These are phyloP conservation scores for Leishmania amazonensis DNA, from an alignment of 208 protist genomes.

Conservation along the genomic window DNA sequence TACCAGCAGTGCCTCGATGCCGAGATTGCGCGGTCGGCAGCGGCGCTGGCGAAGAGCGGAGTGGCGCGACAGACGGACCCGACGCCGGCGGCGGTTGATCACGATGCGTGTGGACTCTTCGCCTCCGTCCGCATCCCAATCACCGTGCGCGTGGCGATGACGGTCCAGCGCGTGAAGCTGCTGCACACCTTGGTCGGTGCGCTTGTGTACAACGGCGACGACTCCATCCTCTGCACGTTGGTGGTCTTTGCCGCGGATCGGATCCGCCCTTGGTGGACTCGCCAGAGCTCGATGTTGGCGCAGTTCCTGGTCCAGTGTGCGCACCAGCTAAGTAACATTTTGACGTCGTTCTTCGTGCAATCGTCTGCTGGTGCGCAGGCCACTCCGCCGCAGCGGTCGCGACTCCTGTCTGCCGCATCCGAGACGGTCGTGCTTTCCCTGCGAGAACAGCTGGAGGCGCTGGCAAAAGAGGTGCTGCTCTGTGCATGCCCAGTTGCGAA, in stretches of 20 bases:
- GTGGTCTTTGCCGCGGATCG: background rate
- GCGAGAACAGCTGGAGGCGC: slow-evolving; percentile 5
- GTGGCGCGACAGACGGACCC: background rate
- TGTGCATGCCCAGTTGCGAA: background rate
- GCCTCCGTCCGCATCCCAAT: slow-evolving; percentile 6
- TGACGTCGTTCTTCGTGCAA: background rate
- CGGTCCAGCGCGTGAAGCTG: slow-evolving; percentile 32
- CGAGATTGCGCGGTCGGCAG: slow-evolving; percentile 8
- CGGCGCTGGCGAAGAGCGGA: background rate
- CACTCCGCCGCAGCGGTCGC: background rate
- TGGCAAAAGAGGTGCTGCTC: slow-evolving; percentile 8
- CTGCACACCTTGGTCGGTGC: slow-evolving; percentile 15
- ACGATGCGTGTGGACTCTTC: background rate
- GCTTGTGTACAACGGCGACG: slow-evolving; percentile 14
- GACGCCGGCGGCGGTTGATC: background rate
- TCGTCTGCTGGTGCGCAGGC: background rate
- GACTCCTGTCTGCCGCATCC: background rate
- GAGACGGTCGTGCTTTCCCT: slow-evolving; percentile 1
- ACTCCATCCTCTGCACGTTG: slow-evolving; percentile 16
- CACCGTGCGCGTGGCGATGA: slow-evolving; percentile 28
- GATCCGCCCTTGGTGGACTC: slow-evolving; percentile 26
- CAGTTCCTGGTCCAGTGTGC: slow-evolving; percentile 19
- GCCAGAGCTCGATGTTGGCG: slow-evolving; percentile 17
- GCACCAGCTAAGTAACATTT: slow-evolving; percentile 3
- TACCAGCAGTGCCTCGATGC: slow-evolving; percentile 17